Base-by-base conservation (phyloP, 2,329 filamentous ascomycete species). In the Cladosporium halotolerans region DNA sequence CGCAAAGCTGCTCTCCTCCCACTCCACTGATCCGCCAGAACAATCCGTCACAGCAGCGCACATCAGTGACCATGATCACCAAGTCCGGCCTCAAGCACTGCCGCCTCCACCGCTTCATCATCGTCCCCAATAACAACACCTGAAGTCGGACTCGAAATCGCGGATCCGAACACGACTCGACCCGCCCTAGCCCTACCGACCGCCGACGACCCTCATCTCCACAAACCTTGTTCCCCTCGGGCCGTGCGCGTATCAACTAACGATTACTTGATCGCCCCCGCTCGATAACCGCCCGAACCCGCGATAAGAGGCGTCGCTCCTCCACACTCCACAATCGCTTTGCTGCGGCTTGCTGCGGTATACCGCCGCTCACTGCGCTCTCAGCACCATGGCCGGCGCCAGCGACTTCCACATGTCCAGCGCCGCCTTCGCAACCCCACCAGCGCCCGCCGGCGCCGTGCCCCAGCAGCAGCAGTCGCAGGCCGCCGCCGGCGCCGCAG, bases 101-200 rank as follows among this genome's bases (percentile, higher is more conserved):
- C n/a, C 52, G 46, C 28, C n/a, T 45, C 31, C 43, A 42, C 41
- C 59, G 55, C 54, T 60, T 62, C 54, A 61, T 62, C 46, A 56
- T 60, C 33, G 56, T 61, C 2, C 63, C 63, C 14, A 63, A 63
- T 55, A 63, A 65, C 61, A 59, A 65, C 57, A 60, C 59, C 45
- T 63, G 54, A 62, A 41, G 23, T 28, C 7, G 54, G 61, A 41
- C 5, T 28, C 7, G 34, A 38, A 28, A 7, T 28, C 23, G 23
- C 23, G 23, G 7, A 28, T 2, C 23, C 23, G 23, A 28, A 28
- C 23, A 28, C 23, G 23, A 28, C 23, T 28, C 23, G 23, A 28
- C 23, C 23, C 23, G 23, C 23, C 5, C 23, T 7, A 28, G 23
- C 23, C 23, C 23, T 28, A 28, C 23, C 23, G 47, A 28, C 32